Evolutionary conservation across 768 basidiomycete genomes (phyloP).

Genomic region (Erythrobasidium yunnanense): DNA sequence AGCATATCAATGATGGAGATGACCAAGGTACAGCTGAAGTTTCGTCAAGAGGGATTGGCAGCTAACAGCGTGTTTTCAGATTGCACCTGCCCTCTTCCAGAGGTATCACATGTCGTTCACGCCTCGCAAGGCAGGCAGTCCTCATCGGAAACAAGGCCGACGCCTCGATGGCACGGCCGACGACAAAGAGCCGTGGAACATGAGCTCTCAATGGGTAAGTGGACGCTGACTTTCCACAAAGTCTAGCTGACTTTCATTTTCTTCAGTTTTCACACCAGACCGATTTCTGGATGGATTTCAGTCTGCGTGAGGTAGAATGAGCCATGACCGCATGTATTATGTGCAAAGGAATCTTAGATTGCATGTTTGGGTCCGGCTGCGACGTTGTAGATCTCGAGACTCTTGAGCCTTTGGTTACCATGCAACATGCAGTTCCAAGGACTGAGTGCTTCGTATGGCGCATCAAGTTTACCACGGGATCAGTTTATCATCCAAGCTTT

Average conservation of each 20-base stretch:
- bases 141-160: slow-evolving; percentile 4
- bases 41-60: too few species aligned
- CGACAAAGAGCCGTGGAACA: slow-evolving; percentile 8
- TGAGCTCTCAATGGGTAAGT: not conserved
- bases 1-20: slow-evolving; percentile 32
- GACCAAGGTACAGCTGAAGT: too few species aligned
- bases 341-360: too few species aligned
- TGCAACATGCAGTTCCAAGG: slow-evolving; percentile 17
- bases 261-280: too few species aligned
- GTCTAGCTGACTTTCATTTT: too few species aligned
- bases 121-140: not conserved
- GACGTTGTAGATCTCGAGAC: too few species aligned
- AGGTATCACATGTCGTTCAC: slow-evolving; percentile 15
- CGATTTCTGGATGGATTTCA: not conserved
- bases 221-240: too few species aligned
- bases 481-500: not conserved
- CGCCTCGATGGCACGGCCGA: slow-evolving; percentile 1
- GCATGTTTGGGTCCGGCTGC: too few species aligned
- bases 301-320: too few species aligned
- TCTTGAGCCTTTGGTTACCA: too few species aligned
- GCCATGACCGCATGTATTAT: too few species aligned
- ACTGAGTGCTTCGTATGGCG: slow-evolving; percentile 4
- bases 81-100: slow-evolving; percentile 10
- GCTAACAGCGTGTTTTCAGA: too few species aligned
- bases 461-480: slow-evolving; percentile 11